Conservation (phyloP, 176 grass and related monocot genomes). For the Oryza punctata region DNA sequence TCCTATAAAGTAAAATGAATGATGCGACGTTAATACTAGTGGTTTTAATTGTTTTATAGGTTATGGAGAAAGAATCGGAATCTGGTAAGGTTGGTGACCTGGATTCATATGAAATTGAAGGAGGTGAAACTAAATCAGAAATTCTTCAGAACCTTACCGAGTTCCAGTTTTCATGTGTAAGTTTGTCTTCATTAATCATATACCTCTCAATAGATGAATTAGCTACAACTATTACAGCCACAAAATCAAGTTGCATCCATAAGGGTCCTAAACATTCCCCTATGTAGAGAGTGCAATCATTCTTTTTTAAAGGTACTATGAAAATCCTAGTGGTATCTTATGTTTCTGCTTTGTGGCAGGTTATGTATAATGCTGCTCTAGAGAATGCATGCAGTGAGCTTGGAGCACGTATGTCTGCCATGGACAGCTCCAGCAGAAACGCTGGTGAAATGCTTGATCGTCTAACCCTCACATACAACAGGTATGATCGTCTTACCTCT, state of each 20-base stretch:
- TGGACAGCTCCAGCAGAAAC: constrained; percentile 98
- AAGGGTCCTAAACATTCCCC: background rate
- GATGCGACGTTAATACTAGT: background rate
- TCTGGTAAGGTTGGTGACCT: constrained; percentile 72
- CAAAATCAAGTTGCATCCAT: background rate
- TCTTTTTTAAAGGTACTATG: background rate
- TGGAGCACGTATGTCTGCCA: constrained; percentile 91
- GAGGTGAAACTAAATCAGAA: constrained; percentile 96
- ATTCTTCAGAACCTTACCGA: constrained; percentile 88
- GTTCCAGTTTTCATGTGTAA: constrained; percentile 98
- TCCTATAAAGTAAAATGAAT: background rate
- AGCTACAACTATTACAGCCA: background rate
- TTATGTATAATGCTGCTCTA: constrained; percentile 81
- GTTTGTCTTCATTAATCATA: background rate
- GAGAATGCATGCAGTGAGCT: constrained; percentile 97
- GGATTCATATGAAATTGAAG: constrained; percentile 94
- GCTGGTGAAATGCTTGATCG: constrained; percentile 96
- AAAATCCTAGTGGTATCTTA: constrained; percentile 10
- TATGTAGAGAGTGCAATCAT: background rate
- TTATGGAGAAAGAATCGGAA: constrained; percentile 80
- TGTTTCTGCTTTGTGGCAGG: constrained; percentile 44
- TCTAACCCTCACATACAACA: constrained; percentile 88
- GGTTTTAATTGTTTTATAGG: constrained; percentile 35
- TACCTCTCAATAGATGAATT: background rate
- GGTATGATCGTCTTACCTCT: constrained; percentile 32